Base-by-base conservation (phyloP, 2,329 filamentous ascomycete species). In the Massarina eburnea region DNA sequence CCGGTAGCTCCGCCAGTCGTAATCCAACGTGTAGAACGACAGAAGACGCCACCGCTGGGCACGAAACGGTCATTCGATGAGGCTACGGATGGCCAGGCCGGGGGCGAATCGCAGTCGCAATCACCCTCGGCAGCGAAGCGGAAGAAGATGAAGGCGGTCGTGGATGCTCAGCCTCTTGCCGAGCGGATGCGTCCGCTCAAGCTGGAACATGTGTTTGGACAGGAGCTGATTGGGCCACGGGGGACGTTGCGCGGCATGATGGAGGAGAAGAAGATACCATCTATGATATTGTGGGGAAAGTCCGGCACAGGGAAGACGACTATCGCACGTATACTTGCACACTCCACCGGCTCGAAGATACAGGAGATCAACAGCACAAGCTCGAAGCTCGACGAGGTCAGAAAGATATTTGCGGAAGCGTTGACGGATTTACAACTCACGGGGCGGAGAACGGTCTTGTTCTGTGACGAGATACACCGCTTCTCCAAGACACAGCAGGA, bases 331-430 rank as follows among this genome's bases (percentile, higher is more conserved):
- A 89, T 95, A 39, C 90, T 99, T 48, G 89, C 94, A 3, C 83
- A 84, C 14, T 86, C 85, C 64, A 89, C 89, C 1, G 89, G 87
- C 8, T 86, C 86, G 43, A 82, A 92, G 10, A 97, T 97, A 68
- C 85, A 96, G 54, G 94, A 99, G 76, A 91, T 97, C 73, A 96
- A 96, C 71, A 92, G 90, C 51, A 96, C 92, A 2, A 91, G 84
- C 57, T 86, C 86, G 6, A 92, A 91, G 1, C 88, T 97, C 15
- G 84, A 81, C 19, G 92, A 97, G 68, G 91, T 88, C 78, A 96
- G 96, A 73, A 94, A 91, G 76, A 80, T 96, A 43, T 96, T 97
- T 61, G 76, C 78, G 18, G 91, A 96, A 56, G 91, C 94, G 0
- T 83, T 82, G 48, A 88, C 84, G 61, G 94, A 97, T 67, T 73